Conservation (phyloP, 1,284 basidiomycete species). For the Pholiota adiposa region DNA sequence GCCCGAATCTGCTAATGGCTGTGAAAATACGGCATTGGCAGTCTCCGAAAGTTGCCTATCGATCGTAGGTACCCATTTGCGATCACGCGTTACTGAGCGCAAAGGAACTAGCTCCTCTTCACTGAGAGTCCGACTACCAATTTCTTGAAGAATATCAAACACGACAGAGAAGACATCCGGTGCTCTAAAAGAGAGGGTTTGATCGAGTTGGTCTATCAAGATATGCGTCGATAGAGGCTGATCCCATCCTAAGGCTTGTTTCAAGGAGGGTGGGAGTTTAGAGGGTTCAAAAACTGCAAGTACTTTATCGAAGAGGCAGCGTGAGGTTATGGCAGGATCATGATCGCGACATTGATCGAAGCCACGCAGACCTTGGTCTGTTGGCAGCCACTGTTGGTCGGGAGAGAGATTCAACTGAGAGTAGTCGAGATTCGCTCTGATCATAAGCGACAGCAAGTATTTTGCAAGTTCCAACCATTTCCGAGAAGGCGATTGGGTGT, state of each 20-base stretch:
- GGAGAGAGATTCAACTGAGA: conserved; percentile 22
- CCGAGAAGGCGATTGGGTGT: conserved; percentile 8
- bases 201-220: conserved; percentile 34
- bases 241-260: conserved; percentile 36
- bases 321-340: not conserved
- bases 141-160: conserved; percentile 32
- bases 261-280: conserved; percentile 30
- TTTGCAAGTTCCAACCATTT: conserved; percentile 23
- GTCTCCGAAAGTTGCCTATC: conserved; percentile 23
- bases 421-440: conserved; percentile 26
- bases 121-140: conserved; percentile 31
- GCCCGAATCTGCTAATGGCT: conserved; percentile 23
- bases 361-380: conserved; percentile 29
- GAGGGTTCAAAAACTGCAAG: conserved; percentile 30
- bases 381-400: conserved; percentile 38
- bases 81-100: conserved; percentile 17
- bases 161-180: conserved; percentile 14
- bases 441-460: conserved; percentile 26
- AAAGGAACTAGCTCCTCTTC: conserved; percentile 27
- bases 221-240: conserved; percentile 30
- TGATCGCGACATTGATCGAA: conserved; percentile 31
- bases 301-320: conserved; percentile 37
- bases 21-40: conserved; percentile 33
- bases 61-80: conserved; percentile 37
- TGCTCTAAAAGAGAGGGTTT: conserved; percentile 21